Base-by-base conservation (phyloP, 306 rosid species). In the Rosa lucieae region DNA sequence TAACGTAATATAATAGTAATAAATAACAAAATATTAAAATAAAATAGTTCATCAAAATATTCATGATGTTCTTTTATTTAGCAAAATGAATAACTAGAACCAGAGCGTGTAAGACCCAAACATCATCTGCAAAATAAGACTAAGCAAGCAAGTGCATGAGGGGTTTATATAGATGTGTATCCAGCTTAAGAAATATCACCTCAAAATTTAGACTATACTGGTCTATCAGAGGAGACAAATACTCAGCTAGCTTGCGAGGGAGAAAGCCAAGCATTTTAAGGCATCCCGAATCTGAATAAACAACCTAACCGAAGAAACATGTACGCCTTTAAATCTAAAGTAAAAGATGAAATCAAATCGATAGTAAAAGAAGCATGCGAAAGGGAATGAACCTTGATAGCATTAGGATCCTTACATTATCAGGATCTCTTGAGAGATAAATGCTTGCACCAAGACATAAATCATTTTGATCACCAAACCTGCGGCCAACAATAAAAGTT, bases 401-500 rank as follows among this genome's bases (percentile, higher is more conserved):
- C 97, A 80, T 94, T 94, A 61, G 88, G 74, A 78, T 92, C 98
- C 81, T 90, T 89, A 67, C 85, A 86, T 94, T 94, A 44, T 83
- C 76, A 37, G 92, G 90, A 61, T 92, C 98, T 84, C 97, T 88
- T 74, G 74, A 49, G 78, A 94, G 92, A 74, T 81, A 81, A 52
- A 94, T 74, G 13, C 72, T 65, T 62, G 79, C 79, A 20, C 91
- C 93, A 76, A 59, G 70, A 74, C 56, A 59, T 51, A 92, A 39
- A 62, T 87, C 90, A 58, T 84, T 86, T 65, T 35, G 84, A 79
- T 84, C 81, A 79, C 90, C 74, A 71, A 87, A 90, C 79, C 72
- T 88, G 69, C 93, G 89, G 66, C 97, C 98, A 83, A 94, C 97
- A 4, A 94, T 90, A 79, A 84, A 90, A 37, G 96, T 89, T 74